Base-by-base conservation (phyloP, 73 alveolate species). In the Paramecium octaurelia region DNA sequence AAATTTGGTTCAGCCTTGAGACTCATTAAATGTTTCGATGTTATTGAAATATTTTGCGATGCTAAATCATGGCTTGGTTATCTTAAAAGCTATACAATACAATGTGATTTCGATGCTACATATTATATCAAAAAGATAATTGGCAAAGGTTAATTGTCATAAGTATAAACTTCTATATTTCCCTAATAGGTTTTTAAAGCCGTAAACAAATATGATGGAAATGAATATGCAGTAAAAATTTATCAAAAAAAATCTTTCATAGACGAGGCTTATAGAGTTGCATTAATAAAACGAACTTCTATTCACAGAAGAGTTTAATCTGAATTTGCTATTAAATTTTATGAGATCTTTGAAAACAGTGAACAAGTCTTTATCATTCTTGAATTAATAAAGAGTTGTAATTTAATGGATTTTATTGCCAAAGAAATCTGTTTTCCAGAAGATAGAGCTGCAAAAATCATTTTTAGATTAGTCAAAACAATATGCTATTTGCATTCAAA, bases 261-360 rank as follows among this genome's bases (percentile, higher is more conserved):
- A 23, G 84, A 64, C 12, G 84, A 64, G 20, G 84, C 29, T 27
- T 23, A 64, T 64, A 64, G 48, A 64, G 50, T 42, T 31, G 84
- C 84, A 2, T 34, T 64, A 64, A 16, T 31, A 24, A 64, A 64
- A 34, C 10, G 46, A 64, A 64, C 27, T 31, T 27, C 84, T 31
- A 42, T 64, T 27, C 84, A 31, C 29, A 64, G 84, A 64, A 64
- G 84, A 64, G 20, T 64, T 27, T 24, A 64, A 64, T 64, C 84
- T 23, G 84, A 64, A 16, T 64, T 64, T 20, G 46, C 46, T 7
- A 20, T 64, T 24, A 64, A 64, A 64, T 64, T 31, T 27, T 64
- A 64, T 64, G 96, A 92, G 69, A 69, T 95, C 12, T 23, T 92
- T 18, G 95, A 96, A 92, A 95, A 93, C 58, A 86, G 40, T 3